These are phyloP conservation scores for Zopfochytrium polystomum DNA, from an alignment of 371 early-diverging fungal genomes.

Conservation along the genomic window DNA sequence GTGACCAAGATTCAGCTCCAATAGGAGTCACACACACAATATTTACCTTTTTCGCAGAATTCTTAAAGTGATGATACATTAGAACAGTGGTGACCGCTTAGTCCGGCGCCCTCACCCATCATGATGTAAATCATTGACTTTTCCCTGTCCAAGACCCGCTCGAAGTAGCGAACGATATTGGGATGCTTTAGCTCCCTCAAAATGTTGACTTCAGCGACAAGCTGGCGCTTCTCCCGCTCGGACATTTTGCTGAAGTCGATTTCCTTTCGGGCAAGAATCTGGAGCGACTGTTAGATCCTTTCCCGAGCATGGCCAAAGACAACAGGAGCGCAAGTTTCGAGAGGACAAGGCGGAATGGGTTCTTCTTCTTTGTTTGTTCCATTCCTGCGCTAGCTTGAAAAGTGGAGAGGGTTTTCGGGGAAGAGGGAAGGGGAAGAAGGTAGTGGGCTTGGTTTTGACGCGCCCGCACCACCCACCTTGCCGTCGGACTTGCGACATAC, in stretches of 20 bases:
- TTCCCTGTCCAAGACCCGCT: constrained; percentile 60
- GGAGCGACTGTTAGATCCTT: not conserved
- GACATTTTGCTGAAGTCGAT: constrained; percentile 70
- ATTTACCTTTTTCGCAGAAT: constrained; percentile 45
- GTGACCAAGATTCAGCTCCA: constrained; percentile 5
- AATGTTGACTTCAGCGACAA: constrained; percentile 72
- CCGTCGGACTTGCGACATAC: constrained; percentile 59
- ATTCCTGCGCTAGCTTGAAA: not conserved
- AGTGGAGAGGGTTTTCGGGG: too few relatives aligned
- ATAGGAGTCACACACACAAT: not conserved
- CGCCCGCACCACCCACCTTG: constrained; percentile 39
- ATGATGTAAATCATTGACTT: constrained; percentile 64
- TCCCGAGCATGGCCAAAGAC: not conserved
- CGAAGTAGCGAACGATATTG: constrained; percentile 69
- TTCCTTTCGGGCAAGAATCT: constrained; percentile 69
- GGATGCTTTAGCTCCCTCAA: constrained; percentile 66
- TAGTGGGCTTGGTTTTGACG: too few relatives aligned
- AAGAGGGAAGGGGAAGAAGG: too few relatives aligned
- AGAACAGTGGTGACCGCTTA: not conserved
- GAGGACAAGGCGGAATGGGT: too few relatives aligned
- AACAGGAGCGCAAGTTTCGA: not conserved
- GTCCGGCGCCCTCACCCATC: constrained; percentile 46
- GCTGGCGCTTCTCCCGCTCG: constrained; percentile 61
- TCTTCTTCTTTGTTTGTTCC: too few relatives aligned
- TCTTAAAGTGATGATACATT: constrained; percentile 20